Conservation (phyloP, 75 land plant species). For the Azolla pinnata region DNA sequence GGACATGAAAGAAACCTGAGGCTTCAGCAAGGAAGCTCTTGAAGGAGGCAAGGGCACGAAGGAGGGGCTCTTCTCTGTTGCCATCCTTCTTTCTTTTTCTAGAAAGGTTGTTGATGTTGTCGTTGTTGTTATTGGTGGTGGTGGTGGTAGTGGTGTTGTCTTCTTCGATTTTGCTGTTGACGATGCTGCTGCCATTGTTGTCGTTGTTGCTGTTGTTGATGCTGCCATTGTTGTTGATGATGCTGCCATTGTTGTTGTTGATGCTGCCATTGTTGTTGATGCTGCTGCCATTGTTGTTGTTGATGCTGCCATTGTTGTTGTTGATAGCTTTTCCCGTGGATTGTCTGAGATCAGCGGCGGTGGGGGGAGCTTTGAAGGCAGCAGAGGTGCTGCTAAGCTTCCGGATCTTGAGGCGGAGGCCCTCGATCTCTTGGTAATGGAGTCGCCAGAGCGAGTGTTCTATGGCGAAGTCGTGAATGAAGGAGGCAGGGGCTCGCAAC, state of each 20-base stretch:
- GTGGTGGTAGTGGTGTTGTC: too few species aligned
- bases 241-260: too few species aligned
- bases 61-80: conserved; percentile 4
- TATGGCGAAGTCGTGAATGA: conserved; percentile 28
- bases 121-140: too few species aligned
- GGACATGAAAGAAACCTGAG: conserved; percentile 27
- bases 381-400: conserved; percentile 6
- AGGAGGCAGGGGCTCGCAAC: conserved; percentile 16
- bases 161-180: not conserved
- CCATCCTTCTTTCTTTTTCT: not conserved
- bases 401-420: conserved; percentile 34
- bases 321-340: too few species aligned
- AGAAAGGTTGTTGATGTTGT: not conserved
- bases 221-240: too few species aligned
- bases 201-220: too few species aligned
- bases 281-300: too few species aligned
- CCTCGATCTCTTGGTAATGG: conserved; percentile 47
- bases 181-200: not conserved
- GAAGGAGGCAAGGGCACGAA: conserved; percentile 22
- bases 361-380: too few species aligned
- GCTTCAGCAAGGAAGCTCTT: conserved; percentile 36
- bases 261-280: too few species aligned
- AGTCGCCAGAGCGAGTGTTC: conserved; percentile 43
- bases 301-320: too few species aligned
- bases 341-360: too few species aligned